These are phyloP conservation scores for Triticum dicoccoides DNA, from an alignment of 176 grass and related monocot genomes.

Conservation along the genomic window DNA sequence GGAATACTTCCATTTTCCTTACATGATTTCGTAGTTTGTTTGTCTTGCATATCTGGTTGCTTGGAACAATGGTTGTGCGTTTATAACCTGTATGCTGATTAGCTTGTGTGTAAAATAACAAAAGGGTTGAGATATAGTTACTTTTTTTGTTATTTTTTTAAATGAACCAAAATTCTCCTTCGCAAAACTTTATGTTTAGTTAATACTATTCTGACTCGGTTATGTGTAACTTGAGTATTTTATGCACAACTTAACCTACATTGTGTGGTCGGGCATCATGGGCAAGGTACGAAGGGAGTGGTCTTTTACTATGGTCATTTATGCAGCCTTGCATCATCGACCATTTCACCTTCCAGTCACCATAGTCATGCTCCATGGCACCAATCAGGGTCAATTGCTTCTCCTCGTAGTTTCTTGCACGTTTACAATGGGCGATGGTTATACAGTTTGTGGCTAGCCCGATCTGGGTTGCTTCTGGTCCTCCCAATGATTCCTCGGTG, in stretches of 20 bases:
- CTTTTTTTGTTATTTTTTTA: not conserved
- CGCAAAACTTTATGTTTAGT: not conserved
- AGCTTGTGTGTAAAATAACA: not conserved
- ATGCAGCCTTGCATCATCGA: too few relatives aligned
- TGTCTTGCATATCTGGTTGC: not conserved
- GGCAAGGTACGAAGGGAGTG: too few relatives aligned
- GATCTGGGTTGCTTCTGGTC: too few relatives aligned
- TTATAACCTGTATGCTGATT: not conserved
- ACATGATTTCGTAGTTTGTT: not conserved
- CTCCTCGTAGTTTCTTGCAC: too few relatives aligned
- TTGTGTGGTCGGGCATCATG: too few relatives aligned
- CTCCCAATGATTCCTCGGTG: too few relatives aligned
- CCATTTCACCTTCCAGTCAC: too few relatives aligned
- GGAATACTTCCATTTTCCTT: not conserved
- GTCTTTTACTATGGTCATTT: too few relatives aligned
- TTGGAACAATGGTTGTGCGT: not conserved
- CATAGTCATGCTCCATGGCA: too few relatives aligned
- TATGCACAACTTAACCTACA: constrained; percentile 79
- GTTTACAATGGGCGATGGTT: too few relatives aligned
- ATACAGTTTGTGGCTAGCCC: too few relatives aligned
- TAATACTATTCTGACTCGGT: not conserved
- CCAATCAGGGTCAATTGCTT: too few relatives aligned
- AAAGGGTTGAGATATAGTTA: not conserved
- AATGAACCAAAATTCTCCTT: not conserved
- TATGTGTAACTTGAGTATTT: not conserved